Evolutionary conservation across 1,139 yeast species (phyloP), one percentile per base, ranked within the genome.

Genomic region (Geotrichum cucujoidarum): DNA sequence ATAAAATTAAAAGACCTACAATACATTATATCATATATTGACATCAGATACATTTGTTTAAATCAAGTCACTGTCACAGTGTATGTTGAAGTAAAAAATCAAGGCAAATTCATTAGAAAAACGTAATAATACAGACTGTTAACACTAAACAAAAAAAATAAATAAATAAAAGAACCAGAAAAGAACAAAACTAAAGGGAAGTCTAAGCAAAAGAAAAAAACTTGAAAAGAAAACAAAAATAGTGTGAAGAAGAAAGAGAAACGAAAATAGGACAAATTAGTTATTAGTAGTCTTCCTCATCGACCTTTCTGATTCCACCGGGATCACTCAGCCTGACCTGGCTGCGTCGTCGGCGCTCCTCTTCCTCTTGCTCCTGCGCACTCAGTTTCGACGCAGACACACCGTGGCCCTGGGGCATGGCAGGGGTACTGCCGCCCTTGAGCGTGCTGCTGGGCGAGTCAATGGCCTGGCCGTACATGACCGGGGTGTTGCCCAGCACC

Each of bases 391-490:
- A n/a, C n/a, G n/a, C n/a, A n/a, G n/a, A n/a, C n/a, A n/a, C n/a
- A n/a, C n/a, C n/a, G n/a, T n/a, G n/a, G n/a, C n/a, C n/a, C n/a
- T n/a, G n/a, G n/a, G n/a, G n/a, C n/a, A n/a, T n/a, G n/a, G n/a
- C n/a, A n/a, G n/a, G n/a, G n/a, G n/a, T n/a, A n/a, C n/a, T 24
- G 27, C 27, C 10, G 27, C 8, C 10, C 6, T 24, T 24, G 8
- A 6, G 27, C 27, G 10, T 6, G 27, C 8, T 24, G 27, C 27
- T 6, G 2, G 38, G 38, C 1, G 29, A 20, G 17, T 38, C 41
- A 18, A 39, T 31, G 4, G 41, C 41, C 16, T 45, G 49, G n/a
- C 45, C 45, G 18, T 35, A 35, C 38, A 35, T 4, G 16, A 35
- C 38, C 13, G 37, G 37, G 10, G 37, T 33, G 24, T 17, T 24